These are phyloP conservation scores for Neoarthrinium moseri DNA, from an alignment of 2,329 filamentous ascomycete species.

Conservation along the genomic window DNA sequence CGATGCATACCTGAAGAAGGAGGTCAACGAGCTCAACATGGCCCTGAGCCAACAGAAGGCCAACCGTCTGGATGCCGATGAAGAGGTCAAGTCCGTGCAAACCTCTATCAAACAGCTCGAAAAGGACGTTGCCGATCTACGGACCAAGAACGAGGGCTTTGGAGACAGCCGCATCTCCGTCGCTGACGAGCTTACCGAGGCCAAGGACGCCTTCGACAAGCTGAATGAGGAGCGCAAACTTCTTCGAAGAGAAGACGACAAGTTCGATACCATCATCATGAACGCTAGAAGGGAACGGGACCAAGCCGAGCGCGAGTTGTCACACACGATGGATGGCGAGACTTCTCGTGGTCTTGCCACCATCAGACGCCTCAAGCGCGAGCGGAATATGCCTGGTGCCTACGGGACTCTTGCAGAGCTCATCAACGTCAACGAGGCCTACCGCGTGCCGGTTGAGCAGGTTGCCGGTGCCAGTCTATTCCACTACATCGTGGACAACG, in stretches of 20 bases:
- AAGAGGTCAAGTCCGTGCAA: constrained; percentile 75
- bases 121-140: constrained; percentile 67
- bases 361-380: constrained; percentile 77
- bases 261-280: constrained; percentile 72
- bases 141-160: constrained; percentile 75
- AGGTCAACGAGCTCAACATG: constrained; percentile 77
- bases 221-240: constrained; percentile 85
- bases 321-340: constrained; percentile 84
- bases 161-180: constrained; percentile 71
- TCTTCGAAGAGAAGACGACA: constrained; percentile 86
- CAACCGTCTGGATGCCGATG: constrained; percentile 78
- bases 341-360: constrained; percentile 86
- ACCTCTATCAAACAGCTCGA: constrained; percentile 71
- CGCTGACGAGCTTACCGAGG: constrained; percentile 70
- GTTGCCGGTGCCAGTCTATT: constrained; percentile 91
- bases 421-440: constrained; percentile 81
- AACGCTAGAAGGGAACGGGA: constrained; percentile 77
- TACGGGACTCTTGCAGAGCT: constrained; percentile 93
- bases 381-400: constrained; percentile 78
- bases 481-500: constrained; percentile 92
- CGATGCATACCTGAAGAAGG: constrained; percentile 75
- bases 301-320: constrained; percentile 73
- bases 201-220: constrained; percentile 75
- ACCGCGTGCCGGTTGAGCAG: constrained; percentile 87
- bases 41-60: constrained; percentile 79